Evolutionary conservation across 1,284 basidiomycete genomes (phyloP).

Genomic region (Peniophora sp.): DNA sequence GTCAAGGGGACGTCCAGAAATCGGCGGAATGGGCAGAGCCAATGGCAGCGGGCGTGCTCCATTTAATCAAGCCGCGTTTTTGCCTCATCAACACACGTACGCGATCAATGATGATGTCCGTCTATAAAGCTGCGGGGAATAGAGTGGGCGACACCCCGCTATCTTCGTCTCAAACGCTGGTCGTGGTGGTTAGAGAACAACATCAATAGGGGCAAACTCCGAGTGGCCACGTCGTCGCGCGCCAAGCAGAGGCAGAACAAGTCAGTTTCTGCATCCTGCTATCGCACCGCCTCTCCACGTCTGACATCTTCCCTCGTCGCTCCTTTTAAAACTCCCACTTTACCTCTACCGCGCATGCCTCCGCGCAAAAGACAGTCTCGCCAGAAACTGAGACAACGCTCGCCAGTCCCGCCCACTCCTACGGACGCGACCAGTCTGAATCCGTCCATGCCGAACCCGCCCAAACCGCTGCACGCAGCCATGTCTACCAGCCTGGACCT

Average conservation of each 20-base stretch:
- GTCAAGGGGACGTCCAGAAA: too few species aligned
- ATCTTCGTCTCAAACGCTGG: neutral
- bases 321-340: neutral
- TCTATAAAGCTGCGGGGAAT: too few species aligned
- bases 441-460: neutral
- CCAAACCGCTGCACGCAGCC: conserved; percentile 9
- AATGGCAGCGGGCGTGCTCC: too few species aligned
- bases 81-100: neutral
- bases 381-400: conserved; percentile 1
- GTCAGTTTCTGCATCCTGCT: neutral
- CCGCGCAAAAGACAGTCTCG: neutral
- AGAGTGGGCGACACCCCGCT: neutral
- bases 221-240: neutral
- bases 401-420: neutral
- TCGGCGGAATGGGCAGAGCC: too few species aligned
- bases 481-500: conserved; percentile 37
- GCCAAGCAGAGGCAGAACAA: neutral
- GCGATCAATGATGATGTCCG: too few species aligned
- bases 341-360: neutral
- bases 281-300: neutral
- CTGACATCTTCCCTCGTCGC: neutral
- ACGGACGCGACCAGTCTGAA: neutral
- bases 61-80: neutral
- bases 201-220: neutral
- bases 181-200: neutral